Percentiles rank a stretch among this genome's conserved stretches.
Evolutionary conservation across 805 yeast genomes (phyloP).

Genomic region (Nakazawaea siamensis): DNA sequence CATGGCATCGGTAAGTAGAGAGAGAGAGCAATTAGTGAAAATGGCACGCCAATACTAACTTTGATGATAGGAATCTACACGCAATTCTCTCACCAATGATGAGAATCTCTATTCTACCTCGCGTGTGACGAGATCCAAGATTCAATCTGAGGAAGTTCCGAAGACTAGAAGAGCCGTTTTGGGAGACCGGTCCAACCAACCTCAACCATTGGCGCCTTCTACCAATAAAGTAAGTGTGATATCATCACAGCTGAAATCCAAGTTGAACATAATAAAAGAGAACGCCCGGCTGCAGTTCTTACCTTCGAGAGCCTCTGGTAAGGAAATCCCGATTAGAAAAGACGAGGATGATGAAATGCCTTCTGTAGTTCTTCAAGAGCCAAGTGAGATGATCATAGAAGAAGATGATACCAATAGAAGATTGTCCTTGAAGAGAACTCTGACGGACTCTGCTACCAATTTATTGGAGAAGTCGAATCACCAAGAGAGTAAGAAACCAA

Average conservation of each 20-base stretch:
- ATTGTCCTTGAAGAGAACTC: constrained; percentile 38
- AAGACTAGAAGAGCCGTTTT: constrained; percentile 8
- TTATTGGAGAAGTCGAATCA: constrained; percentile 17
- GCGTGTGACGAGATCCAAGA: constrained; percentile 10
- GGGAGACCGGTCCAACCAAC: constrained; percentile 10
- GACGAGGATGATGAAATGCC: neutral
- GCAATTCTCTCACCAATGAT: constrained; percentile 8
- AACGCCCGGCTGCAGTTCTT: constrained; percentile 3
- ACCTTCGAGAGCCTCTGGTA: constrained; percentile 1
- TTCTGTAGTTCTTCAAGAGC: too few species aligned
- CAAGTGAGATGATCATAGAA: neutral
- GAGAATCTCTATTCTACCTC: constrained; percentile 8
- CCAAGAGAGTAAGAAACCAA: constrained; percentile 22
- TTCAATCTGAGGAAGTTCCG: constrained; percentile 5
- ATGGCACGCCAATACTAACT: constrained; percentile 2
- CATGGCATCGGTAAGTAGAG: constrained; percentile 9
- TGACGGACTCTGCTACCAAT: constrained; percentile 46
- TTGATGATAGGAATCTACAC: constrained; percentile 11
- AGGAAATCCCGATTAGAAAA: constrained; percentile 6
- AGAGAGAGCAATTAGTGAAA: too few species aligned
- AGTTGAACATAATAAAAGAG: constrained; percentile 7
- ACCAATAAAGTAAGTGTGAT: neutral
- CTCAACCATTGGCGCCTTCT: too few species aligned
- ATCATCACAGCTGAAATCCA: neutral
- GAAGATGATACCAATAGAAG: constrained; percentile 10